Percentiles rank a stretch among this genome's conserved stretches.
Evolutionary conservation across 805 yeast genomes (phyloP).

Genomic region (Diddensiella transvaalensis): DNA sequence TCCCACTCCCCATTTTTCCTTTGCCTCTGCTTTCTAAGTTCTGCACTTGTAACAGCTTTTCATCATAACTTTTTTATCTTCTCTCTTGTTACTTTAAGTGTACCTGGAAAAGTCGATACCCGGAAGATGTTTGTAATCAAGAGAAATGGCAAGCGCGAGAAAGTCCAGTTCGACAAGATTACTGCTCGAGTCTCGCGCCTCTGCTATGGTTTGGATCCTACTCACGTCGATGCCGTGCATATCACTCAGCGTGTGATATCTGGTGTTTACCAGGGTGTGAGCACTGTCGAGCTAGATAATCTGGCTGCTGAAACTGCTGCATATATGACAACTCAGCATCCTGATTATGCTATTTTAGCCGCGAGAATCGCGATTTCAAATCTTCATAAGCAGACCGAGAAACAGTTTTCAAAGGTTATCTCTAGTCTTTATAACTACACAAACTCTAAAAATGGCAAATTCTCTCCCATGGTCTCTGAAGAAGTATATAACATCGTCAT

Average conservation of each 20-base stretch:
- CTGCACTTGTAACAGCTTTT: too few relatives aligned
- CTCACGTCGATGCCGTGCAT: slow-evolving; percentile 90
- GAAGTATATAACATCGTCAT: slow-evolving; percentile 54
- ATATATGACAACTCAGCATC: slow-evolving; percentile 90
- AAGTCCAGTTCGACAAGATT: slow-evolving; percentile 93
- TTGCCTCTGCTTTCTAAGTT: too few relatives aligned
- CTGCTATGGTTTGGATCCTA: slow-evolving; percentile 89
- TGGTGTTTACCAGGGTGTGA: slow-evolving; percentile 93
- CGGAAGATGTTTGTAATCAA: not conserved
- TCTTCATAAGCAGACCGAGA: slow-evolving; percentile 82
- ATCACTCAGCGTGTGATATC: slow-evolving; percentile 89
- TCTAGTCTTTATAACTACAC: slow-evolving; percentile 60
- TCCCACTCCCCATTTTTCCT: too few relatives aligned
- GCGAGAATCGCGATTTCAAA: slow-evolving; percentile 89
- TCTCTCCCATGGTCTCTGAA: slow-evolving; percentile 60
- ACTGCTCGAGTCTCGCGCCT: slow-evolving; percentile 92
- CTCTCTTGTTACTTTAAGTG: too few relatives aligned
- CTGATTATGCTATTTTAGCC: slow-evolving; percentile 80
- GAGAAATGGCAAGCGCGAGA: slow-evolving; percentile 85
- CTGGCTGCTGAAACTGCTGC: slow-evolving; percentile 92
- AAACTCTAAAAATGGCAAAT: slow-evolving; percentile 66
- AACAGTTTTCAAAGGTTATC: slow-evolving; percentile 70
- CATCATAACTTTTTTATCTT: too few relatives aligned
- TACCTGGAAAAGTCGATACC: too few relatives aligned
- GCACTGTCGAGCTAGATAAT: slow-evolving; percentile 67